Evolutionary conservation across 148 eudicot genomes (phyloP), one percentile per base, ranked within the genome.

Genomic region (Arbutus unedo): DNA sequence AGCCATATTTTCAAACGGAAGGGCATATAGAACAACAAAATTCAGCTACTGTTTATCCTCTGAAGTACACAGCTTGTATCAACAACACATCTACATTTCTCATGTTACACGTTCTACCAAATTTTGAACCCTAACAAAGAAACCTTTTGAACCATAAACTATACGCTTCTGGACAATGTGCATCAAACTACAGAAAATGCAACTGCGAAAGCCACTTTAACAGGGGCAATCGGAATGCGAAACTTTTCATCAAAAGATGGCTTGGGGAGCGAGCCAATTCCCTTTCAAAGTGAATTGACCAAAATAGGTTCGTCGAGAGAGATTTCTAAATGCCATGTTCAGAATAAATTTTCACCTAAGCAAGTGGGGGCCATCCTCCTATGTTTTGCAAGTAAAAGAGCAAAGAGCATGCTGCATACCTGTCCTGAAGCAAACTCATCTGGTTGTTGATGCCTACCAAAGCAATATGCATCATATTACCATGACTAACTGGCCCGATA

Each of bases 401-500:
- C 47, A 31, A 74, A 79, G 15, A 66, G 74, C 45, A 60, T 53
- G 48, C 73, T 55, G 76, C 23, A 64, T 90, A 97, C 99, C 99
- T 97, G 89, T 97, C 98, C 89, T 97, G 99, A 81, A 97, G 95
- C 84, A 87, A 87, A 88, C 98, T 94, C 99, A 97, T 97, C 82
- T 92, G 99, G 83, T 94, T 94, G 85, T 92, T 97, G 82, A 93
- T 92, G 73, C 99, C 98, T 25, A 83, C 97, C 76, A 97, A 91
- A 51, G 97, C 95, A 86, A 97, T 91, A 83, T 97, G 99, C 86
- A 97, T 82, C 96, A 97, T 91, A 84, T 97, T 92, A 71, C 97
- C 95, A 85, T 88, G 91, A 84, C 84, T 88, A 56, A 80, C 59
- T 53, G 91, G 72, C 68, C 87, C 88, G 78, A 72, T 15, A 74